These are phyloP conservation scores for Calonectria montana DNA, from an alignment of 2,329 filamentous ascomycete species.

Conservation along the genomic window DNA sequence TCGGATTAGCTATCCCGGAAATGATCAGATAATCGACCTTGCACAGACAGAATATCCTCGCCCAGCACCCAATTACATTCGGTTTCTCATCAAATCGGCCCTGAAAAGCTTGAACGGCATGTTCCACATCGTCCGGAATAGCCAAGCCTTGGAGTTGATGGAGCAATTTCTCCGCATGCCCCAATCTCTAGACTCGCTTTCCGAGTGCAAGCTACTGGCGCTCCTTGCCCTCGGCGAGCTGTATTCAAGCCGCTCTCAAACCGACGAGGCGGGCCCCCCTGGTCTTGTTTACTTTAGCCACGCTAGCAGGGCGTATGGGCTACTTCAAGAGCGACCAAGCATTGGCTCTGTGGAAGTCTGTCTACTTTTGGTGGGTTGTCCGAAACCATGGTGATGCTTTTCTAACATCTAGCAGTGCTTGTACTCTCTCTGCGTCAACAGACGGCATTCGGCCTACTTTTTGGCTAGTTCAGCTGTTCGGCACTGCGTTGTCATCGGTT, in stretches of 20 bases:
- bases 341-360: neutral
- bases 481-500: neutral
- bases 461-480: neutral
- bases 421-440: neutral
- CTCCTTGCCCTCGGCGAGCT: conserved; percentile 8
- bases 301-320: neutral
- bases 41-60: neutral
- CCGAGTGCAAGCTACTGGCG: neutral
- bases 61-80: neutral
- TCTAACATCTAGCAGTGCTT: neutral
- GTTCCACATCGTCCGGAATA: neutral
- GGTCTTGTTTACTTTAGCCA: conserved; percentile 5
- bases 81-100: neutral
- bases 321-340: neutral
- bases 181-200: neutral
- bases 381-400: neutral
- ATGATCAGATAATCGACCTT: neutral
- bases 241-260: neutral
- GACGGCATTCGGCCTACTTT: neutral
- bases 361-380: neutral
- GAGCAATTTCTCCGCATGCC: neutral
- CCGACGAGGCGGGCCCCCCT: neutral
- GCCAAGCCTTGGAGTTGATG: neutral
- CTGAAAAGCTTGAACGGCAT: neutral
- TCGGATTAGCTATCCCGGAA: neutral